phyloP scores from a whole-genome alignment of 2,329 filamentous ascomycete species.

The Colletotrichum sp. region DNA sequence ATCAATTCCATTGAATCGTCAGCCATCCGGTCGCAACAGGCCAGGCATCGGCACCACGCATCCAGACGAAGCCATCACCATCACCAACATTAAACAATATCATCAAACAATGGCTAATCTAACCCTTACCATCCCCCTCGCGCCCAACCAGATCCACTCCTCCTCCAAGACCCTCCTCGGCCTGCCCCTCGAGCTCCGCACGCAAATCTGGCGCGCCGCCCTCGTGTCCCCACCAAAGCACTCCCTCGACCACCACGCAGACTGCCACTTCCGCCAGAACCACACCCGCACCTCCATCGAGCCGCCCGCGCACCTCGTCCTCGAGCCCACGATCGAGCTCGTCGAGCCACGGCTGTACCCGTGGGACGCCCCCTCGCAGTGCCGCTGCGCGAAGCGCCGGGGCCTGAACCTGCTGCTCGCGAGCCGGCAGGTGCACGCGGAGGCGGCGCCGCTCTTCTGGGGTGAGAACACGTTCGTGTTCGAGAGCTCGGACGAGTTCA shows the following conservation, averaged over 20 bases:
- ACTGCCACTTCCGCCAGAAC: slow-evolving; percentile 10
- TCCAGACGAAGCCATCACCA: not conserved
- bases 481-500: slow-evolving; percentile 3
- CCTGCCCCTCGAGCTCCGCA: slow-evolving; percentile 13
- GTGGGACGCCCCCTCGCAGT: not conserved
- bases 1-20: not conserved
- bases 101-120: not conserved
- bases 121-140: not conserved
- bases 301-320: slow-evolving; percentile 2
- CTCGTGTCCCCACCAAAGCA: slow-evolving; percentile 5
- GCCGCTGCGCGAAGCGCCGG: slow-evolving; percentile 3
- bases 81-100: not conserved
- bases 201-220: not conserved
- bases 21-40: not conserved
- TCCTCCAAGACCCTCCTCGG: slow-evolving; percentile 11
- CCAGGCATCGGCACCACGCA: not conserved
- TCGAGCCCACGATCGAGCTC: not conserved
- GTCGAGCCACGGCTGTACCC: not conserved
- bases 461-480: slow-evolving; percentile 4
- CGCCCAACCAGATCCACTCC: not conserved
- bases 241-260: not conserved
- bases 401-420: slow-evolving; percentile 1
- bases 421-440: not conserved
- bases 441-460: slow-evolving; percentile 14
- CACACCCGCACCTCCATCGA: slow-evolving; percentile 1